Evolutionary conservation across 345 rosid genomes (phyloP).

Genomic region (Citrus inodora): DNA sequence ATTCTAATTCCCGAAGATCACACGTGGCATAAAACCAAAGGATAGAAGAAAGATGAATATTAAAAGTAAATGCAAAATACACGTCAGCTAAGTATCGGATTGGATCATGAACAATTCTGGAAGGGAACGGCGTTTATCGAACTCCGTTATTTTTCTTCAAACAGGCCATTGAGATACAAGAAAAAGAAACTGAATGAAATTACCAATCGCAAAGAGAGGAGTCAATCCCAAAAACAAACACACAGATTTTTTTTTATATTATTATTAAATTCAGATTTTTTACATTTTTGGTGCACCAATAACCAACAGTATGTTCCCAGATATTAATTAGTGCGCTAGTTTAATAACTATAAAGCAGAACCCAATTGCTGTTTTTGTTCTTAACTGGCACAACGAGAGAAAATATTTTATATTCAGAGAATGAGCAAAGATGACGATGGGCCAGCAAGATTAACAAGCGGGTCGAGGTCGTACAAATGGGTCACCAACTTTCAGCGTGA

Average conservation of each 20-base stretch:
- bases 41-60: neutral
- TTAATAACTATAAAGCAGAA: neutral
- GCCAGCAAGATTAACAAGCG: constrained; percentile 21
- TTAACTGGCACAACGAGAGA: neutral
- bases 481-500: constrained; percentile 67
- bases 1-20: too few relatives aligned
- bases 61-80: neutral
- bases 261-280: too few relatives aligned
- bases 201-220: neutral
- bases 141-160: neutral
- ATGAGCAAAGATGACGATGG: constrained; percentile 46
- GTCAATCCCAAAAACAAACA: too few relatives aligned
- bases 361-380: neutral
- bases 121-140: neutral
- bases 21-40: neutral
- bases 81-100: neutral
- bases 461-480: constrained; percentile 28
- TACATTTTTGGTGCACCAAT: too few relatives aligned
- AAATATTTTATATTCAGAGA: neutral
- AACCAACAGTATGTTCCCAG: too few relatives aligned
- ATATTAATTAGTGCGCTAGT: too few relatives aligned
- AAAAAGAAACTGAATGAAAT: neutral
- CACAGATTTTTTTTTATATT: too few relatives aligned
- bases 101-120: neutral
- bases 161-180: neutral